Percentiles rank a stretch among this genome's conserved stretches.
Evolutionary conservation across 495 filamentous ascomycete species (phyloP).

Genomic region (Aspergillus homomorphus): DNA sequence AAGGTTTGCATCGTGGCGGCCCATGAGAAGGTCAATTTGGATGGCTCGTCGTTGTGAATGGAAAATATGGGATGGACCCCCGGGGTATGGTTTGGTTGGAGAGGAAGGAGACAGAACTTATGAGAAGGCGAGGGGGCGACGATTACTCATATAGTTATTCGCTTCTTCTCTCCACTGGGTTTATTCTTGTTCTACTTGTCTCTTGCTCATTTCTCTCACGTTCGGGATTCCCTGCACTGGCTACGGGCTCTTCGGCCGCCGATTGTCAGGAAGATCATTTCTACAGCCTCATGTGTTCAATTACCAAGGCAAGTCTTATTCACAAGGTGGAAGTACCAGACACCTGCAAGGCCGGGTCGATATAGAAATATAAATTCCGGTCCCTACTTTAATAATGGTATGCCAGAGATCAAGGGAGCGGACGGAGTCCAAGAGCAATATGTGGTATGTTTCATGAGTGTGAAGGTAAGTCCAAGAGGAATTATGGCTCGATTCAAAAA

Average conservation of each 20-base stretch:
- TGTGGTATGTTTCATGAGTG: constrained; percentile 11
- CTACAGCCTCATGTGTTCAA: background rate
- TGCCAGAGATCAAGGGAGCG: constrained; percentile 4
- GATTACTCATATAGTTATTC: too few species aligned
- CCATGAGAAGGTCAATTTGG: constrained; percentile 66
- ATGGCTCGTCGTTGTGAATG: constrained; percentile 37
- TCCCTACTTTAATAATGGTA: background rate
- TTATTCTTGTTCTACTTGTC: too few species aligned
- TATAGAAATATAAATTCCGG: background rate
- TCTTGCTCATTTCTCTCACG: too few species aligned
- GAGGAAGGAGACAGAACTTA: too few species aligned
- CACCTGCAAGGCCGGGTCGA: background rate
- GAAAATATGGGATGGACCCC: background rate
- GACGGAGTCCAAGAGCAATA: constrained; percentile 14
- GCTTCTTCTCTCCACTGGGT: too few species aligned
- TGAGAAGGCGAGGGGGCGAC: too few species aligned
- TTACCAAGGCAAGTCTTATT: background rate
- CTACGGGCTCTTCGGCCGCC: too few species aligned
- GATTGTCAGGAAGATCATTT: background rate
- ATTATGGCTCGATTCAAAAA: constrained; percentile 30
- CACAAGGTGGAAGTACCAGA: background rate
- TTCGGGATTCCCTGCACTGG: too few species aligned
- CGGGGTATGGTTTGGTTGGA: background rate
- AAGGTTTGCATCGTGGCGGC: constrained; percentile 60
- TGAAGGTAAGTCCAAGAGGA: constrained; percentile 29